Evolutionary conservation across 768 basidiomycete genomes (phyloP), one percentile per base, ranked within the genome.

Genomic region (Leccinum incarnatum): DNA sequence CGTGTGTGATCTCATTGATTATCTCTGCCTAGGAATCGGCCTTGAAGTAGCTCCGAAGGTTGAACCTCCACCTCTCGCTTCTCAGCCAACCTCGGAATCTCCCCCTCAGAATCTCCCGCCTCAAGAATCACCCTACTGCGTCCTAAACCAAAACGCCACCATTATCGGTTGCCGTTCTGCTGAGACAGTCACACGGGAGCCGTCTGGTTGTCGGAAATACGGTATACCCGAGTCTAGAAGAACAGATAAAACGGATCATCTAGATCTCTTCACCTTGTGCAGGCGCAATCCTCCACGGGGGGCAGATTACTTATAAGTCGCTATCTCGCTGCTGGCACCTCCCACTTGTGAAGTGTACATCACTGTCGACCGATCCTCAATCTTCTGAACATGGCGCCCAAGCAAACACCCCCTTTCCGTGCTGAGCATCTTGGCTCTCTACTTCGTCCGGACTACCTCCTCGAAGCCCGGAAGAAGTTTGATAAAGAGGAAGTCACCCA

Each of bases 351-450:
- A 17, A 40, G 37, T 17, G 15, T 40, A 8, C 8, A 17, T 40
- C 37, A 17, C 17, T 17, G 37, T 21, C 21, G 21, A 21, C 2
- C 21, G 3, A 37, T 17, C 17, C 15, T 37, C 11, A 5, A n/a
- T 32, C 19, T 34, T 49, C 46, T 46, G 7, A 57, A 29, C 6
- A 71, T 71, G 67, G 14, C 54, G 1, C 25, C 56, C 12, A 71
- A 65, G 50, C 66, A 71, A 37, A 57, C 48, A n/a, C 79, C 79
- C 5, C 79, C 79, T 27, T 78, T 78, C 69, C 74, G 78, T 25
- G 78, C 79, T 15, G 79, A 80, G 54, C 79, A 79, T 61, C 59
- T 79, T 9, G 79, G 79, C 36, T 79, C 78, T 7, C 67, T 80
- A 37, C 78, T 78, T 56, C 75, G 79, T 9, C 79, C 79, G 19